A percentile compares a stretch with the other conserved stretches of the same genome.
phyloP scores from a whole-genome alignment of 164 flowering plant genomes.

The Santalum album region DNA sequence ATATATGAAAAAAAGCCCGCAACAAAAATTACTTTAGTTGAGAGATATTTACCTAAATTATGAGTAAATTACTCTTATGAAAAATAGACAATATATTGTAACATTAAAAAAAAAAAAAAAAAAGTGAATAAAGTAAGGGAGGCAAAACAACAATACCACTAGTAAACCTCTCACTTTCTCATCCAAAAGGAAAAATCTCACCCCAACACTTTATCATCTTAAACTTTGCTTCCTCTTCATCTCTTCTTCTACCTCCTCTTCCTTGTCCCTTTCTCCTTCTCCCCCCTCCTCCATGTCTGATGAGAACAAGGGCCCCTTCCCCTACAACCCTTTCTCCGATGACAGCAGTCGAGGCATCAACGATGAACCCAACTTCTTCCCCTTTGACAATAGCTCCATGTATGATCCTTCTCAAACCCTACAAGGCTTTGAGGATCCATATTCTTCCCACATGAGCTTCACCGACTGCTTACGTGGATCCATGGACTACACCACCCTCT shows the following conservation, averaged over 20 bases:
- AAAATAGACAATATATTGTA: no score
- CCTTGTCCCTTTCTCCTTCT: neutral
- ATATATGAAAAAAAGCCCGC: no score
- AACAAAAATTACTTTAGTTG: no score
- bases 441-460: constrained; percentile 17
- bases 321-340: constrained; percentile 10
- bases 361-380: neutral
- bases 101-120: neutral
- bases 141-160: neutral
- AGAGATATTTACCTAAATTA: no score
- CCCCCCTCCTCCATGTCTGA: constrained; percentile 13
- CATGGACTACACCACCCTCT: constrained; percentile 20
- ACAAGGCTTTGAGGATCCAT: constrained; percentile 21
- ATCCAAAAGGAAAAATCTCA: neutral
- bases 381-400: constrained; percentile 6
- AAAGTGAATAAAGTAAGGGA: neutral
- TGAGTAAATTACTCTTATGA: no score
- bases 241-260: no score
- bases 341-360: neutral
- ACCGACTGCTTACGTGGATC: constrained; percentile 27
- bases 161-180: neutral
- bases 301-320: constrained; percentile 7
- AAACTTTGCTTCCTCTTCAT: neutral
- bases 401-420: constrained; percentile 5
- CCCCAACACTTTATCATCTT: neutral